Evolutionary conservation across 768 basidiomycete genomes (phyloP), one percentile per base, ranked within the genome.

Genomic region (Calvatia gigantea): DNA sequence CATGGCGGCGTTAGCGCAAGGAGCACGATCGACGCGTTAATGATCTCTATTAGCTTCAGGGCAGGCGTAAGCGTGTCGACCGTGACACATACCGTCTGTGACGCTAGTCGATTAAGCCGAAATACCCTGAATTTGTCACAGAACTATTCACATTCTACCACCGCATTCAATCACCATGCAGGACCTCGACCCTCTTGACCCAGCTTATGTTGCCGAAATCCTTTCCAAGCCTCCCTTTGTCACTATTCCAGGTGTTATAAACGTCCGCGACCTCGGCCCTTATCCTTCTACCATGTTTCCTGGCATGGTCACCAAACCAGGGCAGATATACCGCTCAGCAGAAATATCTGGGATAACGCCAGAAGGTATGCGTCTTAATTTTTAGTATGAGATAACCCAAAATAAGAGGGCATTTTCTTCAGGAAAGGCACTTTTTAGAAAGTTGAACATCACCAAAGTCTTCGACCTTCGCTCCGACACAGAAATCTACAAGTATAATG

Each of bases 381-480:
- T 23, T 28, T 14, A 15, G 31, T 31, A n/a, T 14, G 7, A 35
- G 7, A 23, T 50, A 55, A 6, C 52, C 33, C 48, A 28, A 27
- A 8, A 6, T 25, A 45, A 57, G 21, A 25, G n/a, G 21, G 44
- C 52, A 11, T 38, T 2, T 33, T 5, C 19, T 39, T 9, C 59
- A 90, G 89, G 90, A 47, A 80, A 80, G 63, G 69, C 66, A 14
- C 77, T 78, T 58, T 68, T 92, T 54, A 78, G 66, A 56, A 71
- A 77, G 9, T 76, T 92, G 14, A 86, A 86, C 4, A 77, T 93
- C 54, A 73, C 80, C 5, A 83, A 76, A 60, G 75, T 90, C 54
- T 91, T 86, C 65, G 91, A 92, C 72, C 74, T 92, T 38, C 80
- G 91, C 62, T 91, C 89, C 6, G 86, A 90, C 64, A 84, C 82